Percentiles rank a stretch among this genome's conserved stretches.
Evolutionary conservation across 345 rosid species (phyloP).

Genomic region (Syzygium oleosum): DNA sequence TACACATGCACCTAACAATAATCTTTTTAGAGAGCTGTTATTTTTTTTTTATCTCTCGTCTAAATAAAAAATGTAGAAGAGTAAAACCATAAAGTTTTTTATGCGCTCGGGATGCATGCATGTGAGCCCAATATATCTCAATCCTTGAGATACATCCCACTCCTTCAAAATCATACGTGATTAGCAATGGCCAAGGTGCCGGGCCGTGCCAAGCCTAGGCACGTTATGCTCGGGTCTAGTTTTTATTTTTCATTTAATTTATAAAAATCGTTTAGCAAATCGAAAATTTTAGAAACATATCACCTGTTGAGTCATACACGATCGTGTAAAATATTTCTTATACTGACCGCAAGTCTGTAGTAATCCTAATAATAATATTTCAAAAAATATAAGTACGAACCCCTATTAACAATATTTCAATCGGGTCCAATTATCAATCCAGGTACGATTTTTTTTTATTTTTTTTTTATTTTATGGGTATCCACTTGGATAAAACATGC

Average conservation of each 20-base stretch:
- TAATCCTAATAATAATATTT: neutral
- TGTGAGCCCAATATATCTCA: neutral
- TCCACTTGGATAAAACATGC: neutral
- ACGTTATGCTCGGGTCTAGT: neutral
- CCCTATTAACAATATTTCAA: neutral
- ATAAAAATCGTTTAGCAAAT: neutral
- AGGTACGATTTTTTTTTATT: no score
- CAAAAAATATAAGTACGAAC: neutral
- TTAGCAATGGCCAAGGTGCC: neutral
- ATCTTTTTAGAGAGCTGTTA: neutral
- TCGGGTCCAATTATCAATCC: neutral
- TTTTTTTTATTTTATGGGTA: no score
- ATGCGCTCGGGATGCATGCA: neutral
- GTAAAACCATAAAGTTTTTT: neutral
- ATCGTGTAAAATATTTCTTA: neutral
- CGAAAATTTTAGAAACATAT: neutral
- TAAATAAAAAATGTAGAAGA: neutral
- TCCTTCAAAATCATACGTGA: neutral
- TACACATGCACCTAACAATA: neutral
- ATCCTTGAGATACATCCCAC: neutral
- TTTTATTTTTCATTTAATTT: neutral
- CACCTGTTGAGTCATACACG: neutral
- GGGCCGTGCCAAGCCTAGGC: neutral
- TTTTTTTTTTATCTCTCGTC: neutral
- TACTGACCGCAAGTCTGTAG: neutral